Percentiles rank a stretch among this genome's conserved stretches.
These are phyloP conservation scores for Turnera subulata DNA, from an alignment of 345 rosid species.

Conservation along the genomic window DNA sequence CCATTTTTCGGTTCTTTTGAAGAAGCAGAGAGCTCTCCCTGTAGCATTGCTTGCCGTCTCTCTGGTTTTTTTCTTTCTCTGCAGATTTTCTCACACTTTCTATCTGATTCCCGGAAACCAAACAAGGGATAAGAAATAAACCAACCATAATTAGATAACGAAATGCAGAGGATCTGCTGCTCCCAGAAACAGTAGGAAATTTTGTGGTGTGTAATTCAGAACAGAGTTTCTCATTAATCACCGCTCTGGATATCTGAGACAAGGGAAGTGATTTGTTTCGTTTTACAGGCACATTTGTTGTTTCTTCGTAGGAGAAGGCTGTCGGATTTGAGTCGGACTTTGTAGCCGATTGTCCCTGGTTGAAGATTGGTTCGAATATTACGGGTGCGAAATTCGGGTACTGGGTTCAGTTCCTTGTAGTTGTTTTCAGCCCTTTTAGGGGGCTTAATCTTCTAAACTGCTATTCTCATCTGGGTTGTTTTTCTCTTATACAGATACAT, in stretches of 20 bases:
- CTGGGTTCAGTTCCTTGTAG: not conserved
- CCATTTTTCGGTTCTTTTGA: conserved; percentile 22
- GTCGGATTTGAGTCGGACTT: conserved; percentile 9
- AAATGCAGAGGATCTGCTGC: conserved; percentile 31
- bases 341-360: conserved; percentile 3
- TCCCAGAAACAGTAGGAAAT: not conserved
- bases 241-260: not conserved
- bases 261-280: not conserved
- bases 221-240: not conserved
- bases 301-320: not conserved
- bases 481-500: conserved; percentile 26
- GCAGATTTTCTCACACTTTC: conserved; percentile 31
- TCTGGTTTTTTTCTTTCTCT: conserved; percentile 15
- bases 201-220: conserved; percentile 25
- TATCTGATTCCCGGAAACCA: conserved; percentile 25
- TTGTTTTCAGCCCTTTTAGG: too few relatives aligned
- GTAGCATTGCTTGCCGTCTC: conserved; percentile 4
- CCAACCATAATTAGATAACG: conserved; percentile 11
- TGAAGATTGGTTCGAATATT: conserved; percentile 10
- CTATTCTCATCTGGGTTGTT: not conserved
- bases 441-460: conserved; percentile 7
- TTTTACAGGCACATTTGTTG: conserved; percentile 20
- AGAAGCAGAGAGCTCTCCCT: conserved; percentile 13
- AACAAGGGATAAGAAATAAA: conserved; percentile 17
- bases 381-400: conserved; percentile 2